phyloP scores from a whole-genome alignment of 441 rosid genomes.

The Geranium incanum region DNA sequence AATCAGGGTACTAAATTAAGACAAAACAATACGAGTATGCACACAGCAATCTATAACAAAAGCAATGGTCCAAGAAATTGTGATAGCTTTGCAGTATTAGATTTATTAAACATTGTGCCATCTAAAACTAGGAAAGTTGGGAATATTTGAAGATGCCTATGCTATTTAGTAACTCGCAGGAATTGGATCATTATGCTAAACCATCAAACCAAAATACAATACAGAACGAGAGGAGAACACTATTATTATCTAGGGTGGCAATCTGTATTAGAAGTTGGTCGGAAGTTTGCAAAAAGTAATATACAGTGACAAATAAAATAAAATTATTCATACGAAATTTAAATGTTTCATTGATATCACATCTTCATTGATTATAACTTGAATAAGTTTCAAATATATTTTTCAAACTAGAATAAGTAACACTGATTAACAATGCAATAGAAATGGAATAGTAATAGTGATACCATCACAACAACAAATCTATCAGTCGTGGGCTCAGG shows the following conservation, averaged over 20 bases:
- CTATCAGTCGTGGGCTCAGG: slow-evolving; percentile 37
- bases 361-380: neutral
- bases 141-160: neutral
- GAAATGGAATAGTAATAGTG: neutral
- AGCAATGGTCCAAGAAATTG: neutral
- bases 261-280: neutral
- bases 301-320: neutral
- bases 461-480: too few relatives aligned
- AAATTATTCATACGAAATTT: neutral
- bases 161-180: neutral
- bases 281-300: neutral
- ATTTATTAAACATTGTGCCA: neutral
- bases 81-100: neutral
- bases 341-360: neutral
- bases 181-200: neutral
- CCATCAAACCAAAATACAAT: neutral
- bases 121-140: neutral
- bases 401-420: neutral
- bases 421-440: slow-evolving; percentile 6
- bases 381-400: neutral
- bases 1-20: neutral
- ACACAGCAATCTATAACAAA: neutral
- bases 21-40: neutral
- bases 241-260: neutral
- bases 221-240: neutral